phyloP scores from a whole-genome alignment of 2,329 filamentous ascomycete species.

The Cercospora zeina region DNA sequence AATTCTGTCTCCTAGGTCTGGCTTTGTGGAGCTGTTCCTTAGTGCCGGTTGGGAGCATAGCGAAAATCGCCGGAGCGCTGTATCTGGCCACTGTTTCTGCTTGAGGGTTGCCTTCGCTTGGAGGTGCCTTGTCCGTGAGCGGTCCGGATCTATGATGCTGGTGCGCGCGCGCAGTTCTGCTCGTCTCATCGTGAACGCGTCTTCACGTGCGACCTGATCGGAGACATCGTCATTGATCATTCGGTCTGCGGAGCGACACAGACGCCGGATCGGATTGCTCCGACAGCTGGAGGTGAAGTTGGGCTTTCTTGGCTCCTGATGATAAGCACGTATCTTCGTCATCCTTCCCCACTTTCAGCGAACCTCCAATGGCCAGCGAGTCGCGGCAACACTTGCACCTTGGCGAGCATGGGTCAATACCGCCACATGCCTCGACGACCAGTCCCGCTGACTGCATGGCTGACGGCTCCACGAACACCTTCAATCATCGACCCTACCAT shows the following conservation, averaged over 20 bases:
- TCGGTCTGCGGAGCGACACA: neutral
- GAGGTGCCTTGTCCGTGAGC: neutral
- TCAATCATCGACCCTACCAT: slow-evolving; percentile 1
- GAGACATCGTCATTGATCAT: neutral
- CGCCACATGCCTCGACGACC: slow-evolving; percentile 2
- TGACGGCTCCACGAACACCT: slow-evolving; percentile 5
- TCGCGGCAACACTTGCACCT: slow-evolving; percentile 13
- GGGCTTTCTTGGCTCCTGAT: neutral
- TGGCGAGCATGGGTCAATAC: slow-evolving; percentile 7
- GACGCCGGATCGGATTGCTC: neutral
- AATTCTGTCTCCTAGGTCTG: too few relatives aligned
- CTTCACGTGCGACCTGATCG: neutral
- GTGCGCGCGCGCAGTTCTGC: neutral
- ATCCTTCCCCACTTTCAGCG: slow-evolving; percentile 8
- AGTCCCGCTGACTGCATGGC: slow-evolving; percentile 18
- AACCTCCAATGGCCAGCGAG: slow-evolving; percentile 5
- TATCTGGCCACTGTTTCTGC: too few relatives aligned
- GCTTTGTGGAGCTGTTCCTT: too few relatives aligned
- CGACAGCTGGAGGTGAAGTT: slow-evolving; percentile 3
- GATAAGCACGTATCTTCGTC: slow-evolving; percentile 2
- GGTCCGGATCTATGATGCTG: too few relatives aligned
- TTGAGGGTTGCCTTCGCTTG: neutral
- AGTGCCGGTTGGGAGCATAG: too few relatives aligned
- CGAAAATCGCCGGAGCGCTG: too few relatives aligned
- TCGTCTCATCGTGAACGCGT: neutral